These are phyloP conservation scores for Arthrobotrys sphaeroides DNA, from an alignment of 2,329 filamentous ascomycete genomes.

Conservation along the genomic window DNA sequence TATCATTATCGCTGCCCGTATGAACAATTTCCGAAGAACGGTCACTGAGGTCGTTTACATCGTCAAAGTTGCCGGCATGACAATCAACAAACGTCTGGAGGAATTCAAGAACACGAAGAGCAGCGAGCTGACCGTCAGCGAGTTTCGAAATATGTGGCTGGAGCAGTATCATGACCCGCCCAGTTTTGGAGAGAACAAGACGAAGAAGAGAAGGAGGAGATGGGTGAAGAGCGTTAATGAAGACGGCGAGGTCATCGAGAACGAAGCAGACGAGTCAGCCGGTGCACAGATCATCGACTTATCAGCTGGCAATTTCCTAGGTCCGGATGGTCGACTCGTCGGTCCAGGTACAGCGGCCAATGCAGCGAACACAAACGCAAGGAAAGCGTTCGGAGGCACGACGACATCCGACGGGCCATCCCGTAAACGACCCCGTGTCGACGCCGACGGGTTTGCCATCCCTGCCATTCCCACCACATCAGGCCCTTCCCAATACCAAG, in stretches of 20 bases:
- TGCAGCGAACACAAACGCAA: slow-evolving; percentile 26
- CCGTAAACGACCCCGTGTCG: slow-evolving; percentile 63
- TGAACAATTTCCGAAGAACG: slow-evolving; percentile 96
- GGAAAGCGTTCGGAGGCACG: slow-evolving; percentile 5
- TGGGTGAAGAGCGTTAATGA: slow-evolving; percentile 57
- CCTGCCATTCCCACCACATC: slow-evolving; percentile 60
- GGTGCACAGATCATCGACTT: slow-evolving; percentile 55
- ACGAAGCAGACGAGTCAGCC: slow-evolving; percentile 57
- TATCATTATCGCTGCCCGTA: slow-evolving; percentile 90
- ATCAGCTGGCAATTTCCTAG: slow-evolving; percentile 38
- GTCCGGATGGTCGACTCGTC: slow-evolving; percentile 20
- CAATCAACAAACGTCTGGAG: slow-evolving; percentile 87
- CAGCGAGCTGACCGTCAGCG: slow-evolving; percentile 83
- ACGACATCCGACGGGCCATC: neutral
- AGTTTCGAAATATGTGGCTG: slow-evolving; percentile 79
- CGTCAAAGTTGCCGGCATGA: slow-evolving; percentile 93
- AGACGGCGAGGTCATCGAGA: slow-evolving; percentile 60
- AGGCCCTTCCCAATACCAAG: slow-evolving; percentile 1
- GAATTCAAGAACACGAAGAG: slow-evolving; percentile 91
- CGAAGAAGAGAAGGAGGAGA: slow-evolving; percentile 62
- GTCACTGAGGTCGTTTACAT: slow-evolving; percentile 97
- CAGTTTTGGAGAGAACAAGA: slow-evolving; percentile 75
- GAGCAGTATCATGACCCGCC: slow-evolving; percentile 84
- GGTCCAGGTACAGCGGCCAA: slow-evolving; percentile 41
- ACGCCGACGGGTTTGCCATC: slow-evolving; percentile 75